Evolutionary conservation across 768 basidiomycete species (phyloP).

Genomic region (Tephrocybe sp.): DNA sequence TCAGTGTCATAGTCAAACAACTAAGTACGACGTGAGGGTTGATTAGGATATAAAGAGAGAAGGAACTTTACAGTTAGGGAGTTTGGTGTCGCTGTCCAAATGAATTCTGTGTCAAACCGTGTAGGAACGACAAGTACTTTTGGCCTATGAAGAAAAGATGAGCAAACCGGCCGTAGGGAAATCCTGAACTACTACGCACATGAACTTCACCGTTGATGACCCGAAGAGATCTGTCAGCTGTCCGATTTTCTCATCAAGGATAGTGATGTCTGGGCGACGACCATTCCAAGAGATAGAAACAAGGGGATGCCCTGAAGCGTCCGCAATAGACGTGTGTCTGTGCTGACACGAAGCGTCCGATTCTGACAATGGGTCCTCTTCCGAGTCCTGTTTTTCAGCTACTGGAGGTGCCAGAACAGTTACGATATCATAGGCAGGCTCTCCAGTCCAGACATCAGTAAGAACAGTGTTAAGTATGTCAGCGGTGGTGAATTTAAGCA

Average conservation of each 20-base stretch:
- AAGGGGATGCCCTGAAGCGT: slow-evolving; percentile 38
- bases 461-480: slow-evolving; percentile 61
- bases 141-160: slow-evolving; percentile 34
- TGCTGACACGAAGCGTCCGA: slow-evolving; percentile 10
- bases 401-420: slow-evolving; percentile 38
- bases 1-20: slow-evolving; percentile 54
- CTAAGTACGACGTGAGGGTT: slow-evolving; percentile 27
- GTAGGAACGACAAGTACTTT: slow-evolving; percentile 61
- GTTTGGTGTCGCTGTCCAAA: slow-evolving; percentile 59
- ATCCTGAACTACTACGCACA: slow-evolving; percentile 35
- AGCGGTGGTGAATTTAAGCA: slow-evolving; percentile 57
- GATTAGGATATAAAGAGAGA: background rate
- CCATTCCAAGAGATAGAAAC: slow-evolving; percentile 56
- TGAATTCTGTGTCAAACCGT: slow-evolving; percentile 60
- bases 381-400: slow-evolving; percentile 25
- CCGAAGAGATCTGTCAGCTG: slow-evolving; percentile 58
- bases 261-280: slow-evolving; percentile 49
- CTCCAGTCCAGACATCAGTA: slow-evolving; percentile 51
- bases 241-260: slow-evolving; percentile 52
- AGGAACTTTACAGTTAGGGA: slow-evolving; percentile 44
- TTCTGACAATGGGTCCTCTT: slow-evolving; percentile 7
- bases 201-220: slow-evolving; percentile 50
- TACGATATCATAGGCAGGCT: slow-evolving; percentile 47
- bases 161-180: background rate
- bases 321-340: slow-evolving; percentile 45